These are phyloP conservation scores for Orbilia ellipsospora DNA, from an alignment of 2,329 filamentous ascomycete species.

Conservation along the genomic window DNA sequence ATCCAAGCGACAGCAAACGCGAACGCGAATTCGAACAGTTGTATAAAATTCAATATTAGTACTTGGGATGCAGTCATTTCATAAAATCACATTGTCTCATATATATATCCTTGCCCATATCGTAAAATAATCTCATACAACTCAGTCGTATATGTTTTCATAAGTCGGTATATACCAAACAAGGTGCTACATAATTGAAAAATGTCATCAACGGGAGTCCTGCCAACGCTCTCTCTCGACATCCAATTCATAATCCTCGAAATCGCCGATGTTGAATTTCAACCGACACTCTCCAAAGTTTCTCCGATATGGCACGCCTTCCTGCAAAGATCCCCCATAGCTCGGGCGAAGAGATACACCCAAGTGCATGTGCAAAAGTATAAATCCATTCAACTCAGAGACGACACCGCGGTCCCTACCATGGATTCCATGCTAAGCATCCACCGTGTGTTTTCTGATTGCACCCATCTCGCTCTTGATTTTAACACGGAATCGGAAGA, in stretches of 20 bases:
- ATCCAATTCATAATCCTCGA: constrained; percentile 40
- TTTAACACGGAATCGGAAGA: too few relatives aligned
- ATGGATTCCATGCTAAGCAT: too few relatives aligned
- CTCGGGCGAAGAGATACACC: constrained; percentile 20
- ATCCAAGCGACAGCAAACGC: too few relatives aligned
- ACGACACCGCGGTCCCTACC: not conserved
- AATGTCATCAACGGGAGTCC: not conserved
- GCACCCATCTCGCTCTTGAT: too few relatives aligned
- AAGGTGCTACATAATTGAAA: too few relatives aligned
- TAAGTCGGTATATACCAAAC: too few relatives aligned
- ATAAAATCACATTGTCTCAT: too few relatives aligned
- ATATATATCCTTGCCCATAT: too few relatives aligned
- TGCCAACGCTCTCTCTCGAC: constrained; percentile 18
- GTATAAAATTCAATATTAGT: too few relatives aligned
- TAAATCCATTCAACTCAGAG: not conserved
- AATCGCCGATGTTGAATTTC: constrained; percentile 12
- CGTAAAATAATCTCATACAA: not conserved
- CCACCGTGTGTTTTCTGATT: too few relatives aligned
- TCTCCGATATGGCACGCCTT: constrained; percentile 13
- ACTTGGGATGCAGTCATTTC: too few relatives aligned
- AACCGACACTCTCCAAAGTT: constrained; percentile 13
- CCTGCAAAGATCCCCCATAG: constrained; percentile 12
- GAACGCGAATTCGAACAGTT: too few relatives aligned
- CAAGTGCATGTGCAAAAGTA: not conserved
- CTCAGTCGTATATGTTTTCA: not conserved